Evolutionary conservation across 352 stramenopile genomes (phyloP).

Genomic region (Globisporangium mamillatum): DNA sequence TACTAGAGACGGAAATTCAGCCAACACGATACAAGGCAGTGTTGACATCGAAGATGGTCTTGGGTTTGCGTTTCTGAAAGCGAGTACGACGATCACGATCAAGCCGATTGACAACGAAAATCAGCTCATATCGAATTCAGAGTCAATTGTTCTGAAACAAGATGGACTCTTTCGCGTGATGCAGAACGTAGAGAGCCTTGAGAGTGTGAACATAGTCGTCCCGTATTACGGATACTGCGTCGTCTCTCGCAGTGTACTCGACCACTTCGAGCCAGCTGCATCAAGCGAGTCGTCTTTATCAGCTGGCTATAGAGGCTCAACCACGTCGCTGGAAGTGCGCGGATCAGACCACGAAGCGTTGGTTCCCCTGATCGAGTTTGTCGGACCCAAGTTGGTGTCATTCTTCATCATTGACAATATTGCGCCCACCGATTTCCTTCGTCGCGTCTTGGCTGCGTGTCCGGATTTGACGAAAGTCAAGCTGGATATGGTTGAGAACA

Average conservation of each 20-base stretch:
- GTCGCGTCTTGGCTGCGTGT: background rate
- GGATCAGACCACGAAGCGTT: background rate
- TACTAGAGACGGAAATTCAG: no score
- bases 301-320: background rate
- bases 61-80: background rate
- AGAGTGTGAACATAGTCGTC: conserved; percentile 7
- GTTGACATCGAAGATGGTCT: background rate
- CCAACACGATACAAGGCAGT: background rate
- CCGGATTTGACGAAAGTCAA: conserved; percentile 3
- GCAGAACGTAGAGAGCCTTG: background rate
- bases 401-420: background rate
- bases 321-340: background rate
- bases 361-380: background rate
- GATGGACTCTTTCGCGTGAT: conserved; percentile 8
- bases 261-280: background rate
- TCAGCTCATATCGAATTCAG: background rate
- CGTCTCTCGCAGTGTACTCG: background rate
- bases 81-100: background rate
- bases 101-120: background rate
- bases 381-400: conserved; percentile 1
- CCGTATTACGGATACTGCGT: conserved; percentile 1
- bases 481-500: background rate
- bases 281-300: background rate
- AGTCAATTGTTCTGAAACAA: background rate
- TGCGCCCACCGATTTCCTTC: background rate